Conservation (phyloP, 2,329 filamentous ascomycete species). For the Orbilia brochopaga region DNA sequence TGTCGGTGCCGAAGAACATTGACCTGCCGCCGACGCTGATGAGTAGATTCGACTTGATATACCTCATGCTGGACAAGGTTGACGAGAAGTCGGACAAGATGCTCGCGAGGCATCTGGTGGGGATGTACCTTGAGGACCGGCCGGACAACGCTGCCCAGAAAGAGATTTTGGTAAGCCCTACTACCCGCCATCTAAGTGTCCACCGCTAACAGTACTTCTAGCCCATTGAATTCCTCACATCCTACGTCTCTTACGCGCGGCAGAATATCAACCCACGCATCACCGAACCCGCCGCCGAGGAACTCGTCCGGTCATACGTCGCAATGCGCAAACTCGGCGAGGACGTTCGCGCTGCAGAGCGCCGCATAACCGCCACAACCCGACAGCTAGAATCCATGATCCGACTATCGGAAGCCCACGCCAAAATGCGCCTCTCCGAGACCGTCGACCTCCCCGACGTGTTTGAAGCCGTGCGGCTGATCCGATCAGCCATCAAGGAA, state of each 20-base stretch:
- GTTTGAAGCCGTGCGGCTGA: slow-evolving; percentile 85
- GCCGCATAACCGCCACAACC: slow-evolving; percentile 96
- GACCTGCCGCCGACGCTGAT: slow-evolving; percentile 93
- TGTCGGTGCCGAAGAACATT: slow-evolving; percentile 97
- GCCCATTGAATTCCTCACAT: slow-evolving; percentile 93
- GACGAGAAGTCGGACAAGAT: slow-evolving; percentile 89
- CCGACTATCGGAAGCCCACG: slow-evolving; percentile 91
- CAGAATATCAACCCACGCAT: slow-evolving; percentile 82
- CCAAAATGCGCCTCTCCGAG: slow-evolving; percentile 87
- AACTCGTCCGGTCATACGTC: slow-evolving; percentile 85
- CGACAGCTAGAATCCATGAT: slow-evolving; percentile 98
- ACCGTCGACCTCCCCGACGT: slow-evolving; percentile 83
- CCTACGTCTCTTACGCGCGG: slow-evolving; percentile 96
- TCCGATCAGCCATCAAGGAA: slow-evolving; percentile 92
- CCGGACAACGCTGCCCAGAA: slow-evolving; percentile 78
- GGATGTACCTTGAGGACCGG: slow-evolving; percentile 94
- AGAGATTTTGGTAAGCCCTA: slow-evolving; percentile 75
- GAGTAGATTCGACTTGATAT: slow-evolving; percentile 95
- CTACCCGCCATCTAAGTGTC: slow-evolving; percentile 54
- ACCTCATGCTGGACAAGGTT: slow-evolving; percentile 90
- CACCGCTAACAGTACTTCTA: slow-evolving; percentile 56
- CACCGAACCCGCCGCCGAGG: slow-evolving; percentile 77
- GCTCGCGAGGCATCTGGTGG: slow-evolving; percentile 87
- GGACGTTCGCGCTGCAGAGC: slow-evolving; percentile 83
- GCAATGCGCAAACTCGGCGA: slow-evolving; percentile 93